Conservation (phyloP, 164 flowering plant genomes). For the Chimonanthus praecox region DNA sequence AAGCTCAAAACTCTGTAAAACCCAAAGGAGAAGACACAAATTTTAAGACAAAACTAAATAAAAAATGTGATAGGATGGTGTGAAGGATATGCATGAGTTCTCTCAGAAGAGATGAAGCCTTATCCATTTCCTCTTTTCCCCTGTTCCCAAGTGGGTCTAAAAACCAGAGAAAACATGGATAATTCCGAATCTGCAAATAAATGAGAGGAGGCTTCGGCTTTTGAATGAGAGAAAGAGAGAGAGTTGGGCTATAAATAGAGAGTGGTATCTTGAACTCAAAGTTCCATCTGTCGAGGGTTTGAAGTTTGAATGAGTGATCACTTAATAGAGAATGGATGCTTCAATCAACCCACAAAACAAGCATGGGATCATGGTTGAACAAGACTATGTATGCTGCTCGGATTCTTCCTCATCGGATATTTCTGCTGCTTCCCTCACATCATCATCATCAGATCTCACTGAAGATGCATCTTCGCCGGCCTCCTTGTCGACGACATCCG, state of each 20-base stretch:
- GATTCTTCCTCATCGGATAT: background rate
- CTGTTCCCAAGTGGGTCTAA: background rate
- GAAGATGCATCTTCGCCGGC: slow-evolving; percentile 42
- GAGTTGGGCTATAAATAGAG: background rate
- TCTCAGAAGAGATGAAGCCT: background rate
- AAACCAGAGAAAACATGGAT: background rate
- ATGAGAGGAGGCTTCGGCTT: background rate
- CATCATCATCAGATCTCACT: slow-evolving; percentile 24
- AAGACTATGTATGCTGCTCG: background rate
- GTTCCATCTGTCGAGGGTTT: background rate
- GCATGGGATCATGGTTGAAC: background rate
- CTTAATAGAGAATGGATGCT: background rate
- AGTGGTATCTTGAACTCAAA: too few species aligned
- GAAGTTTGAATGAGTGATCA: background rate
- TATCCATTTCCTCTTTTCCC: background rate
- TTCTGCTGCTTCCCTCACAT: background rate
- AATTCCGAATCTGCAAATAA: background rate
- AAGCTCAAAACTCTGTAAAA: too few species aligned
- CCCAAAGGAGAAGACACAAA: too few species aligned
- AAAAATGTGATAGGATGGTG: too few species aligned
- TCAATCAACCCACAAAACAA: background rate
- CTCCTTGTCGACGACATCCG: slow-evolving; percentile 17
- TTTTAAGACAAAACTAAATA: too few species aligned
- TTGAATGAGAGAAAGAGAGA: background rate
- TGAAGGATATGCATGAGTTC: background rate